phyloP scores from a whole-genome alignment of 768 basidiomycete genomes.

The Gautieria morchelliformis region DNA sequence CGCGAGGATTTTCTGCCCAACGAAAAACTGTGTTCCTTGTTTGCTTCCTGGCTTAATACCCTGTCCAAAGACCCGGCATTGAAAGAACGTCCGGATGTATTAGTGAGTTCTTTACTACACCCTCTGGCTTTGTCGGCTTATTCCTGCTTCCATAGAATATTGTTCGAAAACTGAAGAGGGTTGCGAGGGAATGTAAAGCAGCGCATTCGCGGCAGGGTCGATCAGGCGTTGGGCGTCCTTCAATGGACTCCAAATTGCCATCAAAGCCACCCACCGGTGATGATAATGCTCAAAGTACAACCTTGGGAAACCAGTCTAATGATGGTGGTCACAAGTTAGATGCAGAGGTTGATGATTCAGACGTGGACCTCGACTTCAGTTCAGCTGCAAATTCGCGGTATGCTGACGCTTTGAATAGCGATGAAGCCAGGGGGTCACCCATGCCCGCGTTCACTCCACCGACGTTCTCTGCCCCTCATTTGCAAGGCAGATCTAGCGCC shows the following conservation, averaged over 20 bases:
- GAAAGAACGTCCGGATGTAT: constrained; percentile 54
- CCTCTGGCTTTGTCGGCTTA: neutral
- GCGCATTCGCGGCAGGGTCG: constrained; percentile 37
- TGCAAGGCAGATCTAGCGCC: neutral
- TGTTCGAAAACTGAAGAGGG: constrained; percentile 72
- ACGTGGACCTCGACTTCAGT: constrained; percentile 71
- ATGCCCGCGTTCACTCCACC: neutral
- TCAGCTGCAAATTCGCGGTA: constrained; percentile 33
- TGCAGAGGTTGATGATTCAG: constrained; percentile 47
- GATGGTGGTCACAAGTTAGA: neutral
- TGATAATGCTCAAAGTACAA: constrained; percentile 5
- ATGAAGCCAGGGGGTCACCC: neutral
- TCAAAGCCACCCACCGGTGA: neutral
- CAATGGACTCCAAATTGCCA: neutral
- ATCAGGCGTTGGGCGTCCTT: neutral
- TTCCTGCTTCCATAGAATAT: constrained; percentile 43
- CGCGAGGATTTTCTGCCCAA: constrained; percentile 80
- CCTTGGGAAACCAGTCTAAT: neutral
- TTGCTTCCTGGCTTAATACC: constrained; percentile 78
- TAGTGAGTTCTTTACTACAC: constrained; percentile 38
- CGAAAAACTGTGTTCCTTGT: constrained; percentile 58
- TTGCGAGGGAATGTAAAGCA: constrained; percentile 73
- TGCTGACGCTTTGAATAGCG: neutral
- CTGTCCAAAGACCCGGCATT: constrained; percentile 62
- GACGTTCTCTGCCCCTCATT: neutral